These are phyloP conservation scores for Parietichytrium sp. DNA, from an alignment of 108 stramenopile genomes.

Conservation along the genomic window DNA sequence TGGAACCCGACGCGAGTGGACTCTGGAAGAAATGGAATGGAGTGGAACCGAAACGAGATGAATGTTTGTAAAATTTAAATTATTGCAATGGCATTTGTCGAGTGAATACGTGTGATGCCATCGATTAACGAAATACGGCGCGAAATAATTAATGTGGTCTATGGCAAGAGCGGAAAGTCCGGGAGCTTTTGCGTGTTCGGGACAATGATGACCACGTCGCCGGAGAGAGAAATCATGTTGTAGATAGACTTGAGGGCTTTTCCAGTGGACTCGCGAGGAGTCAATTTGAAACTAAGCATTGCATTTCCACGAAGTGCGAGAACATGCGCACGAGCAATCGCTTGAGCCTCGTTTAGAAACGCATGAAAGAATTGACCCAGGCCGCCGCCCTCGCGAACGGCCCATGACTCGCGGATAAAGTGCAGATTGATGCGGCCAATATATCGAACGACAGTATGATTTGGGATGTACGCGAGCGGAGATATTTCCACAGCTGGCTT, in stretches of 20 bases:
- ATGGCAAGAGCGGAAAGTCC: too few relatives aligned
- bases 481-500: neutral
- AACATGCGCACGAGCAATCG: constrained; percentile 82
- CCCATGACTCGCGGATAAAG: constrained; percentile 78
- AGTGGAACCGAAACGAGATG: too few relatives aligned
- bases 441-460: constrained; percentile 51
- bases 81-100: too few relatives aligned
- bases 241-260: constrained; percentile 8
- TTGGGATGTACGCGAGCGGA: neutral
- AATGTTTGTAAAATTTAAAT: too few relatives aligned
- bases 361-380: constrained; percentile 78
- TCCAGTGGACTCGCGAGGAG: neutral
- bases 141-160: too few relatives aligned
- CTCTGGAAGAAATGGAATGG: too few relatives aligned
- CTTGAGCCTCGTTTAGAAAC: constrained; percentile 83
- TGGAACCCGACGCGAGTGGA: too few relatives aligned
- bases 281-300: constrained; percentile 75
- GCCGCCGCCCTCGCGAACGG: constrained; percentile 53
- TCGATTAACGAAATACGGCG: too few relatives aligned
- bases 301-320: constrained; percentile 82
- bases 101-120: too few relatives aligned
- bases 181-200: neutral
- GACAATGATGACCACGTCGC: constrained; percentile 30
- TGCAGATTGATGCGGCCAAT: constrained; percentile 79
- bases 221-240: constrained; percentile 40